Base-by-base conservation (phyloP, 208 protist species). In the Leishmania turanica region DNA sequence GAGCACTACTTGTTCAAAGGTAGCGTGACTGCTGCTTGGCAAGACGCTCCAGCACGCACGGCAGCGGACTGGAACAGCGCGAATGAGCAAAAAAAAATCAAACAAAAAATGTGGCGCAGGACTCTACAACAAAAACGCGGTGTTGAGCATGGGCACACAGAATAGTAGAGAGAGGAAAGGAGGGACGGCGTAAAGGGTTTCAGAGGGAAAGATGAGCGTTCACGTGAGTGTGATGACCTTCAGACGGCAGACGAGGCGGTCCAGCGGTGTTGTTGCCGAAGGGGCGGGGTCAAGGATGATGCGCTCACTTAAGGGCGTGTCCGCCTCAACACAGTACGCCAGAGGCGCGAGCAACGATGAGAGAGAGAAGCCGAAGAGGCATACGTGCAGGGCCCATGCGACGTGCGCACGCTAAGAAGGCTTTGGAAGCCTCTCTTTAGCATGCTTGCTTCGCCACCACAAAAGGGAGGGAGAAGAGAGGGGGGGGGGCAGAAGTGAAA, bases 331-430 rank as follows among this genome's bases (percentile, higher is more conserved):
- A 27, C 31, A 40, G 34, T 34, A 45, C 13, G 21, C 19, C 71
- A 60, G 19, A 78, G 27, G 40, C 56, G 77, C 74, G 31, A 58
- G 42, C 9, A 64, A 9, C 85, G 21, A 84, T 24, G 65, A 70
- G 66, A 37, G 60, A 24, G 70, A 24, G 27, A 62, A 82, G 45
- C 54, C 19, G 27, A 69, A 84, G 64, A 71, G 27, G 11, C 15
- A 24, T 11, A 17, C 0, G 8, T 3, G 15, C 31, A 13, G 31
- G 31, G 31, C 40, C 11, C 11, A 42, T 17, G 31, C 62, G 27
- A 68, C 68, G 68, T 51, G 68, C 17, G 40, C 40, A 15, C 40
- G 40, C 8, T 19, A 72, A 21, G 17, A n/a, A 11, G 45, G 34
- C 19, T 21, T 68, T 64, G 58, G 8, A 40, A 21, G 9, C 62